Evolutionary conservation across 345 rosid genomes (phyloP), one percentile per base, ranked within the genome.

Genomic region (Nasturtium officinale): DNA sequence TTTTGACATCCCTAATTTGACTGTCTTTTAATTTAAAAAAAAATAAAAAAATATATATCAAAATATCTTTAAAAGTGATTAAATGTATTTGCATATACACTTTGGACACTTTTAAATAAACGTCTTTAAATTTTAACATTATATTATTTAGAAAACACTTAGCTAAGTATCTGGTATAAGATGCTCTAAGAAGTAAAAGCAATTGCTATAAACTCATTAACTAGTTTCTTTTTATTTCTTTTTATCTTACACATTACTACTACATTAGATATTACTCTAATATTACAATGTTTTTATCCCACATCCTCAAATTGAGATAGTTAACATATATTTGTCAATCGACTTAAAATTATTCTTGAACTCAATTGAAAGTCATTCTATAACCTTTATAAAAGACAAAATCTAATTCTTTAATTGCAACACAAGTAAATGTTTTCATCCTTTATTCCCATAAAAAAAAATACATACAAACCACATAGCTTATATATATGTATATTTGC

Each of bases 381-480:
- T 42, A 61, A 61, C 52, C 11, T 26, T 42, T 9, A 26, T 1
- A 42, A 61, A 12, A 6, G 9, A 61, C 37, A 61, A 26, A 61
- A 61, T 75, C 23, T 7, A 20, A 75, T 75, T 45, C 69, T 45
- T 75, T n/a, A 53, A 43, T 53, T 75, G 57, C 64, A 75, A 67
- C 57, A 75, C 74, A 75, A 68, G 79, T 9, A 58, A 72, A 60
- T 54, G 37, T 54, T 56, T 23, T 30, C 40, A 61, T 15, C 13
- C 1, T 61, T 61, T 42, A 42, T 26, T 61, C 67, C 67, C 21
- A 15, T 25, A 13, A 35, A 20, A 20, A 6, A 12, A 23, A 1
- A 23, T 23, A 23, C 2, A 60, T 15, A 61, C 13, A 59, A 59
- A 59, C 12, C 48, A 38, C 17, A 37, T 21, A 25, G 35, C 52